phyloP scores from a whole-genome alignment of 179 eudicot species.

The Actinidia polygama region DNA sequence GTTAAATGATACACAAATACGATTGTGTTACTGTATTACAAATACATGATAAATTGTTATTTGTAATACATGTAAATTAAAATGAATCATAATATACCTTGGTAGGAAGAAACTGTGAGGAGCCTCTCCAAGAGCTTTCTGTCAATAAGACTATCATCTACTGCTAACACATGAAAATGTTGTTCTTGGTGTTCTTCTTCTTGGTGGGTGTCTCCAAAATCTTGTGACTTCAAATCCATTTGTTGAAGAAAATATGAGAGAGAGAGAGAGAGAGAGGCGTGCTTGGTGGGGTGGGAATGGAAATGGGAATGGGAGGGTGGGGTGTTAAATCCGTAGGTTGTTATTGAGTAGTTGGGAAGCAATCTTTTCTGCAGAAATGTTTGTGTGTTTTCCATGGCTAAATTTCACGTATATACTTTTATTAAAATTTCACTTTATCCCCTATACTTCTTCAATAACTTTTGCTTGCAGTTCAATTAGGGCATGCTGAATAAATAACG shows the following conservation, averaged over 20 bases:
- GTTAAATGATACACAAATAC: too few species aligned
- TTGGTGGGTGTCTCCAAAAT: not conserved
- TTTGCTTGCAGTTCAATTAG: too few species aligned
- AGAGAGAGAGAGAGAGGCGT: slow-evolving; percentile 14
- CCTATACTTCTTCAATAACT: not conserved
- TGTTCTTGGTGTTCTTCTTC: slow-evolving; percentile 22
- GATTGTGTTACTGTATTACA: too few species aligned
- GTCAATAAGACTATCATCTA: slow-evolving; percentile 54
- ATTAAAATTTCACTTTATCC: not conserved
- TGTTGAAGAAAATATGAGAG: not conserved
- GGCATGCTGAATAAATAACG: too few species aligned
- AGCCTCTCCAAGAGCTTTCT: slow-evolving; percentile 58
- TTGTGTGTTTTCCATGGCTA: not conserved
- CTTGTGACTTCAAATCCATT: slow-evolving; percentile 24
- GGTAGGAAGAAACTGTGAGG: slow-evolving; percentile 51
- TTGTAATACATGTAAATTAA: too few species aligned
- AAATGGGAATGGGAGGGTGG: not conserved
- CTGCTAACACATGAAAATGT: slow-evolving; percentile 55
- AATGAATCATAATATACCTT: slow-evolving; percentile 28
- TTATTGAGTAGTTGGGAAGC: slow-evolving; percentile 40
- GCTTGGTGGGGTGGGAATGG: not conserved
- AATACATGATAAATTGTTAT: not conserved
- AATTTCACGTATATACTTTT: not conserved
- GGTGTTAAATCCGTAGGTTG: not conserved
- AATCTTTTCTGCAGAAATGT: slow-evolving; percentile 23